Percentiles rank a stretch among this genome's conserved stretches.
phyloP scores from a whole-genome alignment of 75 land plant genomes.

The Azolla pinnata region DNA sequence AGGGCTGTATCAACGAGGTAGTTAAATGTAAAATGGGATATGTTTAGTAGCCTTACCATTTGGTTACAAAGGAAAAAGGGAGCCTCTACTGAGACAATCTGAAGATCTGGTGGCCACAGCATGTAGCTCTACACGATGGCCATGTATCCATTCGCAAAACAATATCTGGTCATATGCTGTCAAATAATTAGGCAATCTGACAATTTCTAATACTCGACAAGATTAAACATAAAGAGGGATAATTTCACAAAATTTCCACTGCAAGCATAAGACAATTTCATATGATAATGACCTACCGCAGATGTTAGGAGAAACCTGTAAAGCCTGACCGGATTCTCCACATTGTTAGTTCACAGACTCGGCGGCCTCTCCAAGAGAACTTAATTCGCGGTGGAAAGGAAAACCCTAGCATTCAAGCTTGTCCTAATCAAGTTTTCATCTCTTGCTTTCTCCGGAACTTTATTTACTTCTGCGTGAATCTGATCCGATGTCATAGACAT shows the following conservation, averaged over 20 bases:
- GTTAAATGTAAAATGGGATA: no score
- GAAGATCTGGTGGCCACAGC: no score
- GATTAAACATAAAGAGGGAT: not conserved
- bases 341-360: conserved; percentile 30
- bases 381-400: conserved; percentile 35
- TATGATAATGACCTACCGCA: conserved; percentile 43
- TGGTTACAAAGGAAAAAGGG: no score
- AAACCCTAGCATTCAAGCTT: conserved; percentile 91
- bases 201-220: not conserved
- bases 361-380: conserved; percentile 26
- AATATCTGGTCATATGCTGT: no score
- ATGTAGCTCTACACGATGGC: no score
- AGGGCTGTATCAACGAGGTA: no score
- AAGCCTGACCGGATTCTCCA: conserved; percentile 62
- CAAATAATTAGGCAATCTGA: no score
- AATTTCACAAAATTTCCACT: not conserved
- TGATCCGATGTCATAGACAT: no score
- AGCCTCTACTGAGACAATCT: no score
- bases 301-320: conserved; percentile 81
- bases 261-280: no score
- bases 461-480: conserved; percentile 84
- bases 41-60: no score
- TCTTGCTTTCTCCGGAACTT: conserved; percentile 72
- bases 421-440: conserved; percentile 75
- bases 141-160: no score